Percentiles rank a stretch among this genome's conserved stretches.
Evolutionary conservation across 495 filamentous ascomycete species (phyloP).

Genomic region (Tuber melanosporum): DNA sequence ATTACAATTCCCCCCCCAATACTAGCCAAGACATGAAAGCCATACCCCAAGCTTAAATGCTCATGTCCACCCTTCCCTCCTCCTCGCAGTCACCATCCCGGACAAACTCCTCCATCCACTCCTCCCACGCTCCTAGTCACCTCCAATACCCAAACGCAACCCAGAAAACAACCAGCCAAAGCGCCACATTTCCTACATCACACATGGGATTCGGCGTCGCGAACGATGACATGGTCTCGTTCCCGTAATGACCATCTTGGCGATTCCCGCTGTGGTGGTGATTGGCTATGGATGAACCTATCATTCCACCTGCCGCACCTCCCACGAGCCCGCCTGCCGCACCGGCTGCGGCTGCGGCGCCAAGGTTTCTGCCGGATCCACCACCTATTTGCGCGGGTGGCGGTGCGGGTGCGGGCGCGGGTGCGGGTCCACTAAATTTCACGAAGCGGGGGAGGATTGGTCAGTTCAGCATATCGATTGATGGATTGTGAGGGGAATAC

Average conservation of each 20-base stretch:
- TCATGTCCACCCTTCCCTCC: neutral
- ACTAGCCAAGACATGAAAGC: neutral
- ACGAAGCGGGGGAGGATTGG: neutral
- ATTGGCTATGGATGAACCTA: neutral
- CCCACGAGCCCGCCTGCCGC: neutral
- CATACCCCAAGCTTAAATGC: neutral
- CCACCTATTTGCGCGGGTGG: neutral
- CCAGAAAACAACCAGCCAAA: neutral
- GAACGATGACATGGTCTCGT: neutral
- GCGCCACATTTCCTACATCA: neutral
- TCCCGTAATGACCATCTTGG: neutral
- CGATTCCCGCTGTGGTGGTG: neutral
- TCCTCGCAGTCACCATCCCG: neutral
- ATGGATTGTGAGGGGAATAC: neutral
- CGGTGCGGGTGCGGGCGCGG: no score
- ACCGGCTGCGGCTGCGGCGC: neutral
- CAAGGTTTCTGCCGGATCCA: neutral
- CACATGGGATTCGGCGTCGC: neutral
- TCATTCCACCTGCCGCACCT: neutral
- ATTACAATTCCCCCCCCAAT: neutral
- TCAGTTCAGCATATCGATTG: neutral
- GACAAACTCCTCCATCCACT: neutral
- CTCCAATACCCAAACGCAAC: neutral
- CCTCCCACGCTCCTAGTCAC: neutral
- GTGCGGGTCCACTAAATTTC: neutral